These are phyloP conservation scores for Candida sphagnicola DNA, from an alignment of 805 yeast species.

Conservation along the genomic window DNA sequence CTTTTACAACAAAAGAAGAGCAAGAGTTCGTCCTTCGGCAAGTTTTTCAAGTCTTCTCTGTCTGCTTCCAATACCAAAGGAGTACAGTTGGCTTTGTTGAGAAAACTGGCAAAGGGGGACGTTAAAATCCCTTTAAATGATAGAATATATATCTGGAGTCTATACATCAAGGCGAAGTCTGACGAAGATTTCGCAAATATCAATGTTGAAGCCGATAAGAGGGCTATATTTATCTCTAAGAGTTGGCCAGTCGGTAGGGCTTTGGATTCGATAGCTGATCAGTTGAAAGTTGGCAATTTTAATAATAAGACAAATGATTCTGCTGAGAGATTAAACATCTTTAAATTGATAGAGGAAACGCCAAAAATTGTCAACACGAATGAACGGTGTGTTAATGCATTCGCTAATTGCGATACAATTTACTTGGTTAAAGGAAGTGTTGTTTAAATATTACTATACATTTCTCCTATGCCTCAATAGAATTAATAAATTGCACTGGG, in stretches of 20 bases:
- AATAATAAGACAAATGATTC: slow-evolving; percentile 45
- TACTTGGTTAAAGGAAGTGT: slow-evolving; percentile 50
- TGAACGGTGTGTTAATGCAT: slow-evolving; percentile 35
- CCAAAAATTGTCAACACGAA: slow-evolving; percentile 26
- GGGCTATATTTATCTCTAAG: slow-evolving; percentile 45
- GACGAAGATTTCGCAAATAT: slow-evolving; percentile 23
- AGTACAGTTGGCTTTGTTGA: slow-evolving; percentile 33
- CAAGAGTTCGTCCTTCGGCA: background rate
- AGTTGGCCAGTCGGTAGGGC: slow-evolving; percentile 60
- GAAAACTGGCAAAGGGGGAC: slow-evolving; percentile 52
- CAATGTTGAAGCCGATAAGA: slow-evolving; percentile 22
- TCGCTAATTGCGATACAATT: slow-evolving; percentile 48
- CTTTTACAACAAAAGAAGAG: slow-evolving; percentile 18
- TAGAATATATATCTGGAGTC: slow-evolving; percentile 47
- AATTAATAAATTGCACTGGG: slow-evolving; percentile 10
- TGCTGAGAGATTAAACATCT: slow-evolving; percentile 44
- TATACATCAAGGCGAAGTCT: slow-evolving; percentile 25
- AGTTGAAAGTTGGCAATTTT: slow-evolving; percentile 43
- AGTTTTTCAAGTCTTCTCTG: slow-evolving; percentile 5
- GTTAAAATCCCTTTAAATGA: slow-evolving; percentile 37
- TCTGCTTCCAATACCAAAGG: slow-evolving; percentile 9
- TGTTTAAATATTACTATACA: background rate
- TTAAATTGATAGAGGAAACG: slow-evolving; percentile 28
- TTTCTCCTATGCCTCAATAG: no score
- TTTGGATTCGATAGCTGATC: slow-evolving; percentile 49